These are phyloP conservation scores for Nicotiana knightiana DNA, from an alignment of 257 asterid genomes.

Conservation along the genomic window DNA sequence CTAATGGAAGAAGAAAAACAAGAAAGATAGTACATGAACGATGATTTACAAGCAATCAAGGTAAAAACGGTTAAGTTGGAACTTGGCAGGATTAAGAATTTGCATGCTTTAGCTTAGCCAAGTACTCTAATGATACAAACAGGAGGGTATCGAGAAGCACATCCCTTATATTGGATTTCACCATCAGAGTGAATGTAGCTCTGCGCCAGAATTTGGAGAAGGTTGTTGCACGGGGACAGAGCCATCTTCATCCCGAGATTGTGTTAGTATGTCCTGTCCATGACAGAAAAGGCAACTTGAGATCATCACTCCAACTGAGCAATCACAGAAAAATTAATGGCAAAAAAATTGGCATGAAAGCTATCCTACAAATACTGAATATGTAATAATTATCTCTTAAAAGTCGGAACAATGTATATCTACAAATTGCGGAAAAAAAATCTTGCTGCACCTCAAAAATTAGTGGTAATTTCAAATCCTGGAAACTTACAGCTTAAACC, in stretches of 20 bases:
- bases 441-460: not conserved
- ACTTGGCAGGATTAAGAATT: not conserved
- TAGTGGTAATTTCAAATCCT: not conserved
- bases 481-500: not conserved
- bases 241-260: constrained; percentile 9
- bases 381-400: not conserved
- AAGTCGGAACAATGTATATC: not conserved
- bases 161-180: not conserved
- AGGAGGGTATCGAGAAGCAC: not conserved
- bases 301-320: not conserved
- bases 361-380: not conserved
- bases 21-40: not conserved
- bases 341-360: not conserved
- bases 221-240: constrained; percentile 9
- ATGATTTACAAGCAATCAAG: not conserved
- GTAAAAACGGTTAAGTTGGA: not conserved
- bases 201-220: constrained; percentile 1
- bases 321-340: not conserved
- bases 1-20: not conserved
- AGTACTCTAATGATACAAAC: not conserved
- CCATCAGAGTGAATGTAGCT: constrained; percentile 6
- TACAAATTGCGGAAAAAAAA: not conserved
- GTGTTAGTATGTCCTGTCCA: constrained; percentile 3
- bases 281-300: not conserved
- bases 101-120: constrained; percentile 5